Base-by-base conservation (phyloP, 169 alveolate genomes). In the Amoebophrya sp. region DNA sequence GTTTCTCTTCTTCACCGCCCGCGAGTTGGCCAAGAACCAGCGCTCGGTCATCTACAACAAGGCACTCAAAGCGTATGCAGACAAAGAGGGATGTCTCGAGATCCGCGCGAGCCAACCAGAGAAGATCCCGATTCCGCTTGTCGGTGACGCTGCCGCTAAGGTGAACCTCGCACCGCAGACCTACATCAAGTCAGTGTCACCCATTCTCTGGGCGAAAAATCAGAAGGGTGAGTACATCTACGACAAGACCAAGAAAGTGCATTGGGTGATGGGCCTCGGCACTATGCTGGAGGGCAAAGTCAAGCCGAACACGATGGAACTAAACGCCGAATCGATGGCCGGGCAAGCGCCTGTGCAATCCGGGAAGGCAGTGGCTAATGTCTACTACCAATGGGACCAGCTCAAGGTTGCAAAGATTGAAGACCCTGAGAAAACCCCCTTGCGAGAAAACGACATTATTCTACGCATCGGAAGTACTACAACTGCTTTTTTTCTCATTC, bases 231-330 rank as follows among this genome's bases (percentile, higher is more conserved):
- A 65, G 83, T 65, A 65, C 83, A 65, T 65, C 83, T 65, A 65
- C 83, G 83, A 65, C 83, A 65, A 65, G 33, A 65, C 83, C 33
- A 65, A 65, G 26, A 65, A 65, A 36, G n/a, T 36, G 38, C 83
- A 65, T 36, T 65, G 83, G 83, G 83, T 65, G 83, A 1, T 65
- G 2, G 83, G 83, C 83, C 83, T 65, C 83, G 83, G 83, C 33
- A 65, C 83, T 29, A 65, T 65, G 83, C 83, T 65, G 33, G 83
- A 65, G 83, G 83, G 83, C 2, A 65, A 26, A 26, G 83, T 65
- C 33, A 65, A 65, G 83, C 83, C 26, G 83, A 65, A 65, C 83
- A 47, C 65, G 65, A 12, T 47, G 65, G 65, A 47, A 47, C 65
- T 47, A 12, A n/a, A n/a, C n/a, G n/a, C n/a, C n/a, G n/a, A n/a